phyloP scores from a whole-genome alignment of 495 filamentous ascomycete genomes.

The Pseudomonodictys pantanalensis region DNA sequence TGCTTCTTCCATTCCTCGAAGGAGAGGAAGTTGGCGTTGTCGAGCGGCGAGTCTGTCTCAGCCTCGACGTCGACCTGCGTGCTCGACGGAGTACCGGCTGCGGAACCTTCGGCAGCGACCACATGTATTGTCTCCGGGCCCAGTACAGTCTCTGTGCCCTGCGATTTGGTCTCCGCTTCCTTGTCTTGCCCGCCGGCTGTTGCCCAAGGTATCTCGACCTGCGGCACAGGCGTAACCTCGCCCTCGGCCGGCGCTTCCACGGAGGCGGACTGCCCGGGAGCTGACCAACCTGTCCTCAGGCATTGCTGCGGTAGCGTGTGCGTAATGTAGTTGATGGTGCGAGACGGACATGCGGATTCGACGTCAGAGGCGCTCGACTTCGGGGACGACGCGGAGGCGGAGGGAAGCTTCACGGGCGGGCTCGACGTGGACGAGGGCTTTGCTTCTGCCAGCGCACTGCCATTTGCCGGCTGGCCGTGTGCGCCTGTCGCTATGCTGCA shows the following conservation, averaged over 20 bases:
- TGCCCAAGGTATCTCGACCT: constrained; percentile 7
- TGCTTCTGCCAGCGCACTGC: constrained; percentile 4
- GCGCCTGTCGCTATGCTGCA: constrained; percentile 12
- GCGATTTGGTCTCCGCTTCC: neutral
- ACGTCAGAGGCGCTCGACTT: constrained; percentile 6
- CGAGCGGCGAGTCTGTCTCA: constrained; percentile 68
- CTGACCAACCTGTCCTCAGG: constrained; percentile 51
- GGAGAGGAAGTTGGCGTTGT: constrained; percentile 85
- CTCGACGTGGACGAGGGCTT: constrained; percentile 1
- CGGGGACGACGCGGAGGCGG: neutral
- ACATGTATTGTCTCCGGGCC: neutral
- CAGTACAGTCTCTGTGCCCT: neutral
- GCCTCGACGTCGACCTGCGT: constrained; percentile 41
- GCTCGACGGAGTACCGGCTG: constrained; percentile 8
- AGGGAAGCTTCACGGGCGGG: neutral
- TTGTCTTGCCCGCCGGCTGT: neutral
- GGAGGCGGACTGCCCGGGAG: constrained; percentile 8
- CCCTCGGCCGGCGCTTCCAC: constrained; percentile 24
- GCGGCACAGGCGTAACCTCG: constrained; percentile 9
- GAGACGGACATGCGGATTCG: constrained; percentile 55
- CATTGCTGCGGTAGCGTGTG: constrained; percentile 77
- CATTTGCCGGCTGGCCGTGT: constrained; percentile 26
- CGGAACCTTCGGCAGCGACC: neutral
- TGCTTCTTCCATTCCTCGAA: constrained; percentile 99
- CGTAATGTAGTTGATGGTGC: constrained; percentile 78